Evolutionary conservation across 2,329 filamentous ascomycete species (phyloP).

Genomic region (Aspergillus novoparasiticus): DNA sequence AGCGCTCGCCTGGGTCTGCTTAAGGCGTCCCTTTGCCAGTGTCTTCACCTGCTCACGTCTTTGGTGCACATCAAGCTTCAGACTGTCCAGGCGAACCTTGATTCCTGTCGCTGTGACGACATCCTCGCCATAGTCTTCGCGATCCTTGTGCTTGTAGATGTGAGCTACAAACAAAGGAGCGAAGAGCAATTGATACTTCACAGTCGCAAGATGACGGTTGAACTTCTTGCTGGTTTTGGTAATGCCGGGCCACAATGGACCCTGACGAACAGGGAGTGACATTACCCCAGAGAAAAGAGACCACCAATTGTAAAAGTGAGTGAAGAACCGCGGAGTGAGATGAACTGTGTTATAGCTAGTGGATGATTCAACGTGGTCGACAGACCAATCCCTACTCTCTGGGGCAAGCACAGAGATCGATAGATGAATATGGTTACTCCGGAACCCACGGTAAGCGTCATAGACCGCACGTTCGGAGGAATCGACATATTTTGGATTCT

Average conservation of each 20-base stretch:
- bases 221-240: slow-evolving; percentile 99
- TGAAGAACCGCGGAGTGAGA: slow-evolving; percentile 92
- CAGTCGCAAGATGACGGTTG: slow-evolving; percentile 91
- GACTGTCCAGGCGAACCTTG: slow-evolving; percentile 93
- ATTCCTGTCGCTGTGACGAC: slow-evolving; percentile 91
- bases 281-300: slow-evolving; percentile 92
- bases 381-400: slow-evolving; percentile 81
- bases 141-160: slow-evolving; percentile 97
- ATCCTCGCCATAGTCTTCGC: slow-evolving; percentile 77
- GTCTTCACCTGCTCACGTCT: slow-evolving; percentile 89
- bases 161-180: slow-evolving; percentile 94
- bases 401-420: slow-evolving; percentile 90
- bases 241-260: slow-evolving; percentile 82
- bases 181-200: slow-evolving; percentile 93
- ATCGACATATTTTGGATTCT: slow-evolving; percentile 74
- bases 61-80: slow-evolving; percentile 96
- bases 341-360: slow-evolving; percentile 96
- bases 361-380: slow-evolving; percentile 72
- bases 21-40: slow-evolving; percentile 73
- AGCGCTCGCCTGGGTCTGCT: slow-evolving; percentile 78
- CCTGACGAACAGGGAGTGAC: slow-evolving; percentile 92
- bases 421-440: slow-evolving; percentile 94
- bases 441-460: slow-evolving; percentile 94
- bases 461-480: slow-evolving; percentile 62
- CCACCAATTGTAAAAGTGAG: slow-evolving; percentile 98